These are phyloP conservation scores for Nymphaea thermarum DNA, from an alignment of 164 flowering plant genomes.

Conservation along the genomic window DNA sequence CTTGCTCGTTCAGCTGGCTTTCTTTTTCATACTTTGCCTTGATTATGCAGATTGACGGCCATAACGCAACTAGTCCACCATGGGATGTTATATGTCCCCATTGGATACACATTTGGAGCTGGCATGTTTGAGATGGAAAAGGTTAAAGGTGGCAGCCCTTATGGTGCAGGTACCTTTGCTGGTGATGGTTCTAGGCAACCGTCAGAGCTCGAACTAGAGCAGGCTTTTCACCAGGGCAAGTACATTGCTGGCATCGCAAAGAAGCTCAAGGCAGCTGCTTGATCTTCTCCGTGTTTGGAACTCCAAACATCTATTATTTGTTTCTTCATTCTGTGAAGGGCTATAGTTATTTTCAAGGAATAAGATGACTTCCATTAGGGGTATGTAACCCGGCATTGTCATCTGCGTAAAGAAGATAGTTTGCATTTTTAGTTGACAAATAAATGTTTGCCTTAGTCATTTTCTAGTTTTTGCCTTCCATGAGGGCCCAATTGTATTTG, in stretches of 20 bases:
- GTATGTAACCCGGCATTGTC: too few species aligned
- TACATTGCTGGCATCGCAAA: constrained; percentile 26
- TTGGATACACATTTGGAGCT: constrained; percentile 65
- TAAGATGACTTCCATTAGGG: too few species aligned
- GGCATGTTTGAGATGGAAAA: constrained; percentile 62
- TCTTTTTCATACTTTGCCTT: too few species aligned
- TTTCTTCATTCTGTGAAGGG: too few species aligned
- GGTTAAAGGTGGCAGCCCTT: constrained; percentile 60
- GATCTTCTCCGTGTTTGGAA: not conserved
- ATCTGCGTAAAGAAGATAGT: too few species aligned
- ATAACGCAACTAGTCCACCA: constrained; percentile 66
- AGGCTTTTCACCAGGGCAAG: constrained; percentile 80
- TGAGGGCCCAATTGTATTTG: too few species aligned
- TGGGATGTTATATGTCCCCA: constrained; percentile 62
- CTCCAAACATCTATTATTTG: not conserved
- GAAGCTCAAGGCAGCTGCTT: constrained; percentile 8
- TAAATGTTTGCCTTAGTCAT: too few species aligned
- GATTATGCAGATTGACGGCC: constrained; percentile 44
- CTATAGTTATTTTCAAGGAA: too few species aligned
- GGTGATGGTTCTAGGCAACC: constrained; percentile 69
- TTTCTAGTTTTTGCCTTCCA: too few species aligned
- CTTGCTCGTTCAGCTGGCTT: too few species aligned
- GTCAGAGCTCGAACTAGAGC: constrained; percentile 34
- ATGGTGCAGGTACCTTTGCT: constrained; percentile 82
- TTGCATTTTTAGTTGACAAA: too few species aligned